Percentiles rank a stretch among this genome's conserved stretches.
phyloP scores from a whole-genome alignment of 495 filamentous ascomycete genomes.

The Tuber brumale region DNA sequence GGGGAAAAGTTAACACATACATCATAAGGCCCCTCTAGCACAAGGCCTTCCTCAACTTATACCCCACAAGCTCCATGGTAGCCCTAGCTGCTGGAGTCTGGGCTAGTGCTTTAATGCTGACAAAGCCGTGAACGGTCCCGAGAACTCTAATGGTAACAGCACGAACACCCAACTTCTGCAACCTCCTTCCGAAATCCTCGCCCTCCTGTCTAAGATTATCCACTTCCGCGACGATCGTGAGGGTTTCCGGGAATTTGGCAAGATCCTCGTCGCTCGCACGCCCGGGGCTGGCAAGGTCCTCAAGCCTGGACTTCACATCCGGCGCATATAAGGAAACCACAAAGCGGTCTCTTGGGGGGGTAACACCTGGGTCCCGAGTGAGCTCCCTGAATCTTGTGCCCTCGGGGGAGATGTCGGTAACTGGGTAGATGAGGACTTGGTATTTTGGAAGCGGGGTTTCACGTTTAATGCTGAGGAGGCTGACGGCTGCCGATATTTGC shows the following conservation, averaged over 20 bases:
- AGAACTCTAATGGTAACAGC: constrained; percentile 42
- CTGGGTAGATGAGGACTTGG: constrained; percentile 37
- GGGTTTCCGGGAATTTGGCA: constrained; percentile 45
- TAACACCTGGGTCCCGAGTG: constrained; percentile 23
- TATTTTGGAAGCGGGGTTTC: constrained; percentile 23
- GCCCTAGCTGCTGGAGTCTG: constrained; percentile 9
- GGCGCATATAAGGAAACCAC: constrained; percentile 16
- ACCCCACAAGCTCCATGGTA: constrained; percentile 14
- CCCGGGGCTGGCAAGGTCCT: constrained; percentile 32
- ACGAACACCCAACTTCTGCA: constrained; percentile 44
- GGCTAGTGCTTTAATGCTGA: constrained; percentile 42
- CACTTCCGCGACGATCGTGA: constrained; percentile 47
- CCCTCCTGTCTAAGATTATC: constrained; percentile 50
- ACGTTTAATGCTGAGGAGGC: constrained; percentile 19
- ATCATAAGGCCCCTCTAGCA: background rate
- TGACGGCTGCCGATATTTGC: constrained; percentile 13
- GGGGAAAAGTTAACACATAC: background rate
- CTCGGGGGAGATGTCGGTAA: constrained; percentile 33
- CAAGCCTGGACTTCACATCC: constrained; percentile 12
- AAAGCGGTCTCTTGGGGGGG: background rate
- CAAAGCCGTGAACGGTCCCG: constrained; percentile 45
- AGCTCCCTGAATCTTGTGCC: constrained; percentile 26
- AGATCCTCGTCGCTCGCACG: constrained; percentile 31
- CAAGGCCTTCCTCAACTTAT: constrained; percentile 17
- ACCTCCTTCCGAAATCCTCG: constrained; percentile 45